A percentile compares a stretch with the other conserved stretches of the same genome.
These are phyloP conservation scores for Kwoniella newhampshirensis DNA, from an alignment of 768 basidiomycete species.

Conservation along the genomic window DNA sequence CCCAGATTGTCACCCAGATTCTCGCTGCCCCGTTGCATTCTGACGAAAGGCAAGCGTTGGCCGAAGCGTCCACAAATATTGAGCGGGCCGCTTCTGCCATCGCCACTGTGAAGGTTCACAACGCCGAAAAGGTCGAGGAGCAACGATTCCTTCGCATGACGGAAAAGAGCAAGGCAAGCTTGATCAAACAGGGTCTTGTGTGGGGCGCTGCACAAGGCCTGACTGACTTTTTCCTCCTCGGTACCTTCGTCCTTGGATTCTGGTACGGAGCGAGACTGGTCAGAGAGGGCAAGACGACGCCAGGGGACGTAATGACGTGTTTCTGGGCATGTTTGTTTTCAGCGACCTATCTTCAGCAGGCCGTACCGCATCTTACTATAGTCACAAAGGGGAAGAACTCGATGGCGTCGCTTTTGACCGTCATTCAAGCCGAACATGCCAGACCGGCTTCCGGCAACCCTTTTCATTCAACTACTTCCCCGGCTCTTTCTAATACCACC, in stretches of 20 bases:
- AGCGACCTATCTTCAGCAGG: conserved; percentile 79
- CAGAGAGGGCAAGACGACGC: conserved; percentile 64
- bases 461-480: neutral
- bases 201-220: conserved; percentile 73
- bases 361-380: conserved; percentile 74
- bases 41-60: conserved; percentile 66
- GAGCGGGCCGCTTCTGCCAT: conserved; percentile 73
- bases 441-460: neutral
- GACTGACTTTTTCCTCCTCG: conserved; percentile 78
- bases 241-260: conserved; percentile 94
- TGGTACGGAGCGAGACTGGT: conserved; percentile 93
- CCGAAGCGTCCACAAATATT: conserved; percentile 72
- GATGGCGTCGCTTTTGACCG: conserved; percentile 66
- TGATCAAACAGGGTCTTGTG: conserved; percentile 62
- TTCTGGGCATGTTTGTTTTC: conserved; percentile 97
- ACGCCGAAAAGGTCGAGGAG: conserved; percentile 65
- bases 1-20: conserved; percentile 72
- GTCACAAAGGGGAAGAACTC: conserved; percentile 81
- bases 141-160: conserved; percentile 59
- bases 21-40: conserved; percentile 68
- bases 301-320: conserved; percentile 88
- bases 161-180: conserved; percentile 57
- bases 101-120: conserved; percentile 89
- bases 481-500: conserved; percentile 11
- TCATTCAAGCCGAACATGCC: conserved; percentile 57